Base-by-base conservation (phyloP, 2,329 filamentous ascomycete genomes). In the Hysterium pulicare region DNA sequence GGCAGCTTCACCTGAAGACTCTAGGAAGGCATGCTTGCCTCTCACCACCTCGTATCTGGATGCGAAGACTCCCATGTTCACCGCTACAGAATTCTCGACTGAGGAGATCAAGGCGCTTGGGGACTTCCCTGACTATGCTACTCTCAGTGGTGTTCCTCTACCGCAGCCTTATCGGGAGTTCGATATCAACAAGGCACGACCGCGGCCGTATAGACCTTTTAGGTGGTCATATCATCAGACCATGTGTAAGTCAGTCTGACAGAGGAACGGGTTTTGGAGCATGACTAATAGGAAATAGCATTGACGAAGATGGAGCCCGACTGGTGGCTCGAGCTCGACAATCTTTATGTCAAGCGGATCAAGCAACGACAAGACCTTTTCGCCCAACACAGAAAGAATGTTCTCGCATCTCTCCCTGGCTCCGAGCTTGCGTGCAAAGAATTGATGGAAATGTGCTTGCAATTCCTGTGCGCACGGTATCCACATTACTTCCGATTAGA, bases 301-400 rank as follows among this genome's bases (percentile, higher is more conserved):
- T 71, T 91, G 7, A 83, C 78, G 33, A 94, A 88, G 53, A 70
- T 93, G 64, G 86, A 95, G 48, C 71, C 82, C 0, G 83, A 94
- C 59, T 95, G 84, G 79, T 95, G 89, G 89, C 72, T 95, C n/a
- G 89, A 95, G 66, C 75, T 95, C 2, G 87, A 93, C 52, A 83
- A 73, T 38, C 86, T 79, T 3, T 95, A 95, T 61, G 69, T 68
- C 34, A 56, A 74, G 1, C 79, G 84, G 17, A 83, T 95, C 50
- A 73, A 74, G 4, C 81, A 90, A 59, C 84, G 89, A 15, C 77
- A 82, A 56, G 70, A 67, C 0, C 74, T 94, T 0, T 85, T 82
- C 57, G 70, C 69, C 9, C 69, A 82, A 44, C 74, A 91, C 49
- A 81, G 84, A 2, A 72, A 73, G 8, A 67, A 71, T 3, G 81